Base-by-base conservation (phyloP, 352 stramenopile genomes). In the Phytophthora litchii region DNA sequence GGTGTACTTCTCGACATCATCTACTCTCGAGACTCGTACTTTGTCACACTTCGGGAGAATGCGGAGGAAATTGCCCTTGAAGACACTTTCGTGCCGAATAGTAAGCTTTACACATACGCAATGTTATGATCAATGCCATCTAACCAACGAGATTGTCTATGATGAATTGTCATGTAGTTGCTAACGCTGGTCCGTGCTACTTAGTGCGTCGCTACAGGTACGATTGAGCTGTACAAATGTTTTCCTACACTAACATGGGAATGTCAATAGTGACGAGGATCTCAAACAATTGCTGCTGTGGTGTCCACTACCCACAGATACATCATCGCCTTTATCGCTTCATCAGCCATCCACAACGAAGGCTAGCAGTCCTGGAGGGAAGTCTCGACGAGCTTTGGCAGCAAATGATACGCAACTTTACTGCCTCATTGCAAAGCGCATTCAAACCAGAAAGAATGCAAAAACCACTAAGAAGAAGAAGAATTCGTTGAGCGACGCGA, bases 351-450 rank as follows among this genome's bases (percentile, higher is more conserved):
- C 44, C 25, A 43, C 13, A 10, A 25, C 14, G 7, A 65, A 59
- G 42, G 1, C 21, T 1, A 35, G 1, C 31, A 62, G 35, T 11
- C 8, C 46, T 37, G 12, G 20, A 6, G 21, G 29, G 5, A 67
- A 54, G 17, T 41, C 48, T 48, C 35, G 54, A 1, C 25, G 11
- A 23, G 59, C 64, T 42, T 46, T 89, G 10, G 44, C 74, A 13
- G 75, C 80, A 4, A 88, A 86, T n/a, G 77, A 89, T 34, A 83
- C 67, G 0, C 80, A 89, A 19, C 35, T 89, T 6, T 88, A 89
- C 47, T 89, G 80, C 34, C 20, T 87, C 13, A 17, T 71, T 19
- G 56, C 56, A 1, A 71, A 51, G 35, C 35, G 56, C 12, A 5
- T 17, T 21, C 56, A 36, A 21, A 35, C 48, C 19, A 55, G 47